Conservation (phyloP, 345 rosid species). For the Populus tremula region DNA sequence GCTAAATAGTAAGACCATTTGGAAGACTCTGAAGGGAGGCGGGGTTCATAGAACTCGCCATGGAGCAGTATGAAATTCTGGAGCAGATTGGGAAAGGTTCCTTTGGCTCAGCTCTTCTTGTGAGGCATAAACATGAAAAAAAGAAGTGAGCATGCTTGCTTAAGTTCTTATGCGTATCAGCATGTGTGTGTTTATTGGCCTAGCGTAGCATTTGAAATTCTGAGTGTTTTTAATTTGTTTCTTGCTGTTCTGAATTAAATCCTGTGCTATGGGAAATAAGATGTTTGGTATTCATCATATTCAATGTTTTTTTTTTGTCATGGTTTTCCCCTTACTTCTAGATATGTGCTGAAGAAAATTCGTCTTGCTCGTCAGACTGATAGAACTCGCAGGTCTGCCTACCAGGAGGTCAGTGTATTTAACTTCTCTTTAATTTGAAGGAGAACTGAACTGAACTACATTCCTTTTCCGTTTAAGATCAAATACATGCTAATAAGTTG, state of each 20-base stretch:
- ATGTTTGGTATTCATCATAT: background rate
- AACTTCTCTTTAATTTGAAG: background rate
- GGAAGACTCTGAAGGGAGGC: background rate
- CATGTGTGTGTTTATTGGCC: background rate
- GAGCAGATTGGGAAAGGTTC: conserved; percentile 98
- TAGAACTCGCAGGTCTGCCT: conserved; percentile 91
- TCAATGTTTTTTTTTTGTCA: background rate
- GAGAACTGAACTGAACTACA: background rate
- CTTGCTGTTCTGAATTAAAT: background rate
- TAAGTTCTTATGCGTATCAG: background rate
- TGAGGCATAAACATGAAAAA: conserved; percentile 89
- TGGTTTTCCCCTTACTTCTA: conserved; percentile 16
- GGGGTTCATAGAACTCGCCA: conserved; percentile 16
- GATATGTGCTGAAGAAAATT: conserved; percentile 94
- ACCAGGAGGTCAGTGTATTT: conserved; percentile 72
- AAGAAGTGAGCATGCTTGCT: conserved; percentile 58
- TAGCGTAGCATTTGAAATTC: background rate
- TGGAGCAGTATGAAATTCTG: conserved; percentile 91
- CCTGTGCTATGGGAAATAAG: background rate
- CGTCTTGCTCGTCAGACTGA: conserved; percentile 98
- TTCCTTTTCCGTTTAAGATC: background rate
- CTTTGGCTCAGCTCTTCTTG: conserved; percentile 94
- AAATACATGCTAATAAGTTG: background rate
- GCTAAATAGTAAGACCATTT: background rate
- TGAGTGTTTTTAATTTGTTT: background rate